Conservation (phyloP, 2,329 filamentous ascomycete species). For the Pochonia chlamydosporia region DNA sequence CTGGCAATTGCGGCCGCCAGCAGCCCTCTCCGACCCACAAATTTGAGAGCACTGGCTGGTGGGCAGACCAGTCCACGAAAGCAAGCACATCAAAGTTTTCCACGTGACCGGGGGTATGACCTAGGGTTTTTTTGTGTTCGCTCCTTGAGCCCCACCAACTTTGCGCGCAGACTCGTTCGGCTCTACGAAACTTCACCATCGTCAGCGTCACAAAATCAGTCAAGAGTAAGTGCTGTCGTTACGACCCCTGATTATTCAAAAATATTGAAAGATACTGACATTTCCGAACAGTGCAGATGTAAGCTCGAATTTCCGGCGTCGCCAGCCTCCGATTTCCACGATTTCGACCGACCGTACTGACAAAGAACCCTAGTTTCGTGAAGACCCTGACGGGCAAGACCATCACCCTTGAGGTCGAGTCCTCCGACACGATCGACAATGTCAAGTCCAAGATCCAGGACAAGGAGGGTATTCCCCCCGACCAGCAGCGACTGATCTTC, state of each 20-base stretch:
- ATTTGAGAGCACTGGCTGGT: no score
- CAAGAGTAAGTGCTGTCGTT: conserved; percentile 47
- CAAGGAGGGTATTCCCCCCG: conserved; percentile 97
- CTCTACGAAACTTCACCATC: conserved; percentile 31
- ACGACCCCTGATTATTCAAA: no score
- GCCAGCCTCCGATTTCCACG: not conserved
- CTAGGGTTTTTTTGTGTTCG: conserved; percentile 30
- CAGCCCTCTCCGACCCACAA: no score
- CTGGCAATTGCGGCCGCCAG: no score
- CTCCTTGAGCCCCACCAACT: conserved; percentile 37
- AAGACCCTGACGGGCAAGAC: conserved; percentile 99
- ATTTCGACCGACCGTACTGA: conserved; percentile 19
- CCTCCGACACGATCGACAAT: conserved; percentile 98
- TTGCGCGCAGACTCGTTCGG: conserved; percentile 30
- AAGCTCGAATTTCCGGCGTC: conserved; percentile 38
- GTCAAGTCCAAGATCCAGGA: conserved; percentile 99
- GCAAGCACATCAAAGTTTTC: not conserved
- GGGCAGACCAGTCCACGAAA: no score
- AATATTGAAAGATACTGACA: conserved; percentile 41
- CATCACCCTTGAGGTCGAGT: conserved; percentile 99
- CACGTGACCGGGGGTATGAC: conserved; percentile 26
- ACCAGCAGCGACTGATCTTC: conserved; percentile 98
- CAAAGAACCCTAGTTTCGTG: conserved; percentile 70
- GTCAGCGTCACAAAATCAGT: conserved; percentile 44
- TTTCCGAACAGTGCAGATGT: conserved; percentile 75